Percentiles rank a stretch among this genome's conserved stretches.
Evolutionary conservation across 768 basidiomycete genomes (phyloP).

Genomic region (Rhizopogon salebrosus): DNA sequence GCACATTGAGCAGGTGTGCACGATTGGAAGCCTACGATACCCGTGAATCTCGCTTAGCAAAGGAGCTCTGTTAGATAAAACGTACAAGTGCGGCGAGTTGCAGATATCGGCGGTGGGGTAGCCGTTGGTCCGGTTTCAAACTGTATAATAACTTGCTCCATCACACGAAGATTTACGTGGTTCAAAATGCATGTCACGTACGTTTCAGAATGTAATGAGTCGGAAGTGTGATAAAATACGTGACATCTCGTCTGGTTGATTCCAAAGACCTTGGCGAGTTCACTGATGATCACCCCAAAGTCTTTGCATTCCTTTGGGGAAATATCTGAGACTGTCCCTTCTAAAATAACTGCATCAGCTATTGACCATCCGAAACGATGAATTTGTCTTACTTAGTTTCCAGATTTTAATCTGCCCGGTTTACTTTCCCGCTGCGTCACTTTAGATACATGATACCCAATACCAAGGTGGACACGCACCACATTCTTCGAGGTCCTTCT

Average conservation of each 20-base stretch:
- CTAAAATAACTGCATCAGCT: neutral
- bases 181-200: no score
- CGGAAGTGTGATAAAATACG: conserved; percentile 7
- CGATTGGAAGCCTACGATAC: no score
- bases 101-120: no score
- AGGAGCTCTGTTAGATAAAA: no score
- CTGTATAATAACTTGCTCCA: no score
- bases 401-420: neutral
- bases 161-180: no score
- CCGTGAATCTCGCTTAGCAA: no score
- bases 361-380: neutral
- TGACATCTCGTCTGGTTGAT: conserved; percentile 4
- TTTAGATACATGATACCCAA: neutral
- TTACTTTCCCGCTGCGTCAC: neutral
- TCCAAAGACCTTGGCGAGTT: conserved; percentile 6
- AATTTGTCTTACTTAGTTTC: neutral
- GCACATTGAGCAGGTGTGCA: no score
- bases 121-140: no score
- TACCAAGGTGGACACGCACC: neutral
- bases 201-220: no score
- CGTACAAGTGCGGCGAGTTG: no score
- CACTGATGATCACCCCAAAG: conserved; percentile 4
- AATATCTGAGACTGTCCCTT: neutral
- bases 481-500: conserved; percentile 5
- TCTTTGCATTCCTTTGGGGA: neutral